Evolutionary conservation across 129 eudicot species (phyloP), one percentile per base, ranked within the genome.

Genomic region (Chrysanthemum lavandulifolium): DNA sequence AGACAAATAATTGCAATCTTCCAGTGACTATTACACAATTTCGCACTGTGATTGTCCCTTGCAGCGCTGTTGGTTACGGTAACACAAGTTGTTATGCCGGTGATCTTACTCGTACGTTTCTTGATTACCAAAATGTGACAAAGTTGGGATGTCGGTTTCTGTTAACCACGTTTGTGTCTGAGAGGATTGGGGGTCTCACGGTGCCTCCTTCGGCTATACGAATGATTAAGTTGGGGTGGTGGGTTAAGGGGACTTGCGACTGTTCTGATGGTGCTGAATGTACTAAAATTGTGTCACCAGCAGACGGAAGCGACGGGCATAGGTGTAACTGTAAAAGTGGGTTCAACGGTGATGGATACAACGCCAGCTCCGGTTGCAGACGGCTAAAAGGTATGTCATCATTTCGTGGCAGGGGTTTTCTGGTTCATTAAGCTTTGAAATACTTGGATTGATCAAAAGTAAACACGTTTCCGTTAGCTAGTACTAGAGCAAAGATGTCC

Each of bases 211-310:
- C 85, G 84, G 79, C 73, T 12, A 81, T 85, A 73, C 83, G 82
- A 68, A 19, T 85, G 63, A 83, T 85, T 12, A 75, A 81, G 50
- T 45, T 85, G 51, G 88, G 82, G 31, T 85, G 90, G 90, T 88
- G 90, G 90, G 54, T 80, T 7, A 69, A 71, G 7, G 88, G 90
- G 15, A 13, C 6, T 3, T 88, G 90, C n/a, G 47, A 72, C 5
- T 78, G 81, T 25, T 48, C 74, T 0, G 16, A 0, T 21, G 45
- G 48, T 71, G 86, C 84, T 7, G 65, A 68, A 52, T 79, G 86
- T 73, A 68, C n/a, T 19, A 6, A 2, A 18, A 15, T 82, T 5
- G 11, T 55, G 72, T 60, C 84, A 0, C 86, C 86, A 40, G 10
- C 0, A 1, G 62, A 76, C 10, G 73, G 65, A 21, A 40, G 72